Evolutionary conservation across 352 stramenopile genomes (phyloP).

Genomic region (Globisporangium okanoganense): DNA sequence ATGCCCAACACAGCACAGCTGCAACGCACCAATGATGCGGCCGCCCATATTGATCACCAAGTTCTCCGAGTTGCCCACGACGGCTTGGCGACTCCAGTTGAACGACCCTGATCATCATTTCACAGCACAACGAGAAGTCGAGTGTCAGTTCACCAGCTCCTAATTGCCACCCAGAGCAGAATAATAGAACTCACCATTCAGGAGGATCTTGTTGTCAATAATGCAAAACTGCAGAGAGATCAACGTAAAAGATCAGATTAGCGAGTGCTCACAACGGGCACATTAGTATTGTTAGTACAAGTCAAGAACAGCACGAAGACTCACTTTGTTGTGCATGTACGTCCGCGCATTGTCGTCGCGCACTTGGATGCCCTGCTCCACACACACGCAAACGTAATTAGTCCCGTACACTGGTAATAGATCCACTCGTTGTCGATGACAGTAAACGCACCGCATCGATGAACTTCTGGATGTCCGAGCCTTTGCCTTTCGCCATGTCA

Average conservation of each 20-base stretch:
- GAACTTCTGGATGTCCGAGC: slow-evolving; percentile 74
- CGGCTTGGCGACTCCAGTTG: slow-evolving; percentile 71
- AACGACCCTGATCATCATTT: slow-evolving; percentile 41
- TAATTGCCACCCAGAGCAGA: neutral
- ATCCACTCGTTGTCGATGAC: neutral
- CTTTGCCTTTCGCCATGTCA: slow-evolving; percentile 45
- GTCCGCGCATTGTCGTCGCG: slow-evolving; percentile 53
- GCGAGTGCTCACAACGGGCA: neutral
- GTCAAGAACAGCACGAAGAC: neutral
- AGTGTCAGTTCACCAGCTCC: neutral
- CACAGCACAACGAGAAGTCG: neutral
- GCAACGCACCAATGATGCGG: slow-evolving; percentile 41
- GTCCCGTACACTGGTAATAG: too few species aligned
- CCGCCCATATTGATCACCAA: slow-evolving; percentile 48
- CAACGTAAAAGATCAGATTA: neutral
- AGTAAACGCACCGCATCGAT: slow-evolving; percentile 44
- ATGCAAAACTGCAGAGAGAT: slow-evolving; percentile 46
- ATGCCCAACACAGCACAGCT: neutral
- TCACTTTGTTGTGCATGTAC: slow-evolving; percentile 74
- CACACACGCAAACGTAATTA: neutral
- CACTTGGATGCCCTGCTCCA: slow-evolving; percentile 48
- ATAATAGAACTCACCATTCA: slow-evolving; percentile 36
- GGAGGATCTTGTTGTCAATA: slow-evolving; percentile 51
- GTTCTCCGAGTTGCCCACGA: slow-evolving; percentile 65
- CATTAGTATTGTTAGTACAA: neutral